phyloP scores from a whole-genome alignment of 305 asterid species.

The Rubia balearica region DNA sequence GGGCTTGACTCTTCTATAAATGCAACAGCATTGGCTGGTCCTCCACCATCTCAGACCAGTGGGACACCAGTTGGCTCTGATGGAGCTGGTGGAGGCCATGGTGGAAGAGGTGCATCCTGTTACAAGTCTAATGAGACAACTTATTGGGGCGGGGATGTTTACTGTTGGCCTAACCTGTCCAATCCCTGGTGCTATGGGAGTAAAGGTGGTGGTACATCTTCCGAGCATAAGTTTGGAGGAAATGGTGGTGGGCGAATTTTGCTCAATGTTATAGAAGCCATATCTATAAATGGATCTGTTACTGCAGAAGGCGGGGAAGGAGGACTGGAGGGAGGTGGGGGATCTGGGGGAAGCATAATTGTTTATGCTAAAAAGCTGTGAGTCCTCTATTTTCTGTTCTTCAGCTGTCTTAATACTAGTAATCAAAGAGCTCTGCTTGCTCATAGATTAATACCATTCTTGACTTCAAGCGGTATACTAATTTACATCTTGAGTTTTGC shows the following conservation, averaged over 20 bases:
- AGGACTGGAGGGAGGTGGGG: conserved; percentile 85
- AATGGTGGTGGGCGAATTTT: conserved; percentile 84
- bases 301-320: conserved; percentile 93
- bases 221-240: conserved; percentile 67
- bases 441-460: not conserved
- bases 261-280: conserved; percentile 52
- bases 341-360: conserved; percentile 91
- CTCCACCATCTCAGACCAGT: conserved; percentile 87
- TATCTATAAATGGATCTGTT: conserved; percentile 77
- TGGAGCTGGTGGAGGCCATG: conserved; percentile 98
- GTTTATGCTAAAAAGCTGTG: conserved; percentile 73
- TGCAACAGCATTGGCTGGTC: conserved; percentile 75
- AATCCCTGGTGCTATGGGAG: conserved; percentile 87
- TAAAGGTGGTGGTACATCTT: conserved; percentile 81
- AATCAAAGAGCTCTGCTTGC: not conserved
- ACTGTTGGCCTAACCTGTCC: conserved; percentile 76
- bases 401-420: not conserved
- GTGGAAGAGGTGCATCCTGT: conserved; percentile 98
- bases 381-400: conserved; percentile 27
- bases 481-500: not conserved
- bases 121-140: conserved; percentile 54
- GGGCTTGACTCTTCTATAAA: conserved; percentile 63
- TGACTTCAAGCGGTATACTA: not conserved
- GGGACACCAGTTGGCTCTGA: conserved; percentile 92
- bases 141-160: conserved; percentile 96